Base-by-base conservation (phyloP, 169 alveolate genomes). In the Cryptosporidium xiaoi region DNA sequence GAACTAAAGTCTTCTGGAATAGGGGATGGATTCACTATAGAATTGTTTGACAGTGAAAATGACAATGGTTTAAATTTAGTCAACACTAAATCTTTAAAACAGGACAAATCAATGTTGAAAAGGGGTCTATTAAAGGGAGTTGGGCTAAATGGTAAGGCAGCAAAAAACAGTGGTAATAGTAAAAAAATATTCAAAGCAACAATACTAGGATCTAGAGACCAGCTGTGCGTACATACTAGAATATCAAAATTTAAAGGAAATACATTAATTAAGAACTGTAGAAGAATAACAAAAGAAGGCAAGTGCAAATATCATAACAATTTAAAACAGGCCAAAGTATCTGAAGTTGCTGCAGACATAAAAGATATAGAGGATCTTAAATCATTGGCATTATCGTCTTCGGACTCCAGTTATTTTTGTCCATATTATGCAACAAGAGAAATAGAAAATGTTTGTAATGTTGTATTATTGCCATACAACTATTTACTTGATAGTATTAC, bases 391-490 rank as follows among this genome's bases (percentile, higher is more conserved):
- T 90, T 71, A 27, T 90, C 40, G 82, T 40, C 48, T 6, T 91
- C 71, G 97, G 92, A 64, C 65, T 53, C 44, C 55, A 66, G 84
- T 6, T 64, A 91, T 48, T 93, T 92, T 71, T 97, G 99, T 65
- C 99, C 99, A 16, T 97, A 93, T 83, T 97, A 95, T 90, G 92
- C 96, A 12, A 91, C 95, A 33, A 90, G 95, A 77, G 95, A 92
- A 58, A 92, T 94, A 29, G 96, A 95, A 51, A 92, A 91, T 51
- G 82, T 83, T 56, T 93, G 96, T 1, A 97, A 96, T 89, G 83
- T 97, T 16, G 94, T 95, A 12, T 82, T 97, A 53, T 77, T 96
- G 56, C 98, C 99, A 8, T 97, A 96, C 90, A 96, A 97, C 90
- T 97, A 96, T 90, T 83, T 97, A 27, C 77, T 97, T 46, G 96